These are phyloP conservation scores for Nicotiana paniculata DNA, from an alignment of 257 asterid genomes.

Conservation along the genomic window DNA sequence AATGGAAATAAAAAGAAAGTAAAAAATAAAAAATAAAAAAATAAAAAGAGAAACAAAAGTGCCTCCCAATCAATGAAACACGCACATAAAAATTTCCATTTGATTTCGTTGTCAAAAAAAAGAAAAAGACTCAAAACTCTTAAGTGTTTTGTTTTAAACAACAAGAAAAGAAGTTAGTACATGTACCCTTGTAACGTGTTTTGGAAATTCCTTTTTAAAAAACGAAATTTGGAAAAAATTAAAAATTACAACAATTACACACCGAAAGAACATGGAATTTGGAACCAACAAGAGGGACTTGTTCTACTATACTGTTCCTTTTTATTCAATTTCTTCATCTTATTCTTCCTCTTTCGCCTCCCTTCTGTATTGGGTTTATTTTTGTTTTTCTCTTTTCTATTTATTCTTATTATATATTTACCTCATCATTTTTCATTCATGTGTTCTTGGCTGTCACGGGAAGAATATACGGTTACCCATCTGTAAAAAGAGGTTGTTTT, in stretches of 20 bases:
- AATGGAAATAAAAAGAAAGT: not conserved
- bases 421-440: not conserved
- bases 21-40: not conserved
- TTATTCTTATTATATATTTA: conserved; percentile 4
- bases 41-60: not conserved
- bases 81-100: conserved; percentile 14
- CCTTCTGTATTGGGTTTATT: conserved; percentile 5
- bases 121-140: not conserved
- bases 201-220: not conserved
- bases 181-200: not conserved
- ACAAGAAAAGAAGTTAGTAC: not conserved
- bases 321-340: conserved; percentile 6
- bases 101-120: conserved; percentile 9
- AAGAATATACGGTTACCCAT: not conserved
- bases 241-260: conserved; percentile 6
- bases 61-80: conserved; percentile 2
- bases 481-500: not conserved
- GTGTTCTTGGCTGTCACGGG: conserved; percentile 12
- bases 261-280: conserved; percentile 17
- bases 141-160: conserved; percentile 1
- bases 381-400: not conserved
- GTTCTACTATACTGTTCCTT: conserved; percentile 19
- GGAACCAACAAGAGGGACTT: conserved; percentile 15
- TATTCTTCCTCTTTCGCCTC: conserved; percentile 4
- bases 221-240: not conserved